Conservation (phyloP, 1,284 basidiomycete species). For the Erythrobasidium hasegawianum region DNA sequence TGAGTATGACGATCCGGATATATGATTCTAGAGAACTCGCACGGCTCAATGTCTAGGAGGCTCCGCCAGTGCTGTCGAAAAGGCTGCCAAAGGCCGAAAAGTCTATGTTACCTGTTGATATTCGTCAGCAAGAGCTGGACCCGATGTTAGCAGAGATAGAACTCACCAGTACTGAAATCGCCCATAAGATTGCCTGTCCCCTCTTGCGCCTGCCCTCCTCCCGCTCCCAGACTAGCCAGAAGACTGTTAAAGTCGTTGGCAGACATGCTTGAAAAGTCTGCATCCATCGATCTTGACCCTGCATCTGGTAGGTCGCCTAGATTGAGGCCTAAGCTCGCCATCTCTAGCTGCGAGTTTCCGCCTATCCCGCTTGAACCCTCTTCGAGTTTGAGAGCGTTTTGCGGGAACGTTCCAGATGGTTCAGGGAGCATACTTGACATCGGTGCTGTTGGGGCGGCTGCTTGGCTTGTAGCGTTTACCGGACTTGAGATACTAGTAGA, state of each 20-base stretch:
- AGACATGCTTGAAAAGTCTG: conserved; percentile 31
- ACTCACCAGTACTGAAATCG: not conserved
- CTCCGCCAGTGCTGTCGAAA: not conserved
- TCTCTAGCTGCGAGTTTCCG: too few species aligned
- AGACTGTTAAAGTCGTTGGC: conserved; percentile 22
- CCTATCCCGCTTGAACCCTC: too few species aligned
- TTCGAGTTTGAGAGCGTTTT: not conserved
- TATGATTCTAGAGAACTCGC: too few species aligned
- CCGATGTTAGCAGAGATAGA: not conserved
- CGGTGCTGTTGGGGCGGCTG: not conserved
- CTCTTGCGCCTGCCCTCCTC: too few species aligned
- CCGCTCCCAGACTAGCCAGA: conserved; percentile 8
- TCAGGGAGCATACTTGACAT: not conserved
- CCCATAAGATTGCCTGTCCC: not conserved
- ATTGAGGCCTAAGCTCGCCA: not conserved
- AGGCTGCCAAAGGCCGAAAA: not conserved
- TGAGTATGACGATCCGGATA: too few species aligned
- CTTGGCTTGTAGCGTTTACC: not conserved
- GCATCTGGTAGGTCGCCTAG: not conserved
- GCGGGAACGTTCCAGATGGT: not conserved
- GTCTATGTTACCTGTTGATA: not conserved
- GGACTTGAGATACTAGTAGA: conserved; percentile 5
- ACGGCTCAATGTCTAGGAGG: too few species aligned
- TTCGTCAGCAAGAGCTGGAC: too few species aligned
- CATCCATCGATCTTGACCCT: not conserved